A percentile compares a stretch with the other conserved stretches of the same genome.
Evolutionary conservation across 805 yeast species (phyloP).

Genomic region (Metschnikowia colocasiae): DNA sequence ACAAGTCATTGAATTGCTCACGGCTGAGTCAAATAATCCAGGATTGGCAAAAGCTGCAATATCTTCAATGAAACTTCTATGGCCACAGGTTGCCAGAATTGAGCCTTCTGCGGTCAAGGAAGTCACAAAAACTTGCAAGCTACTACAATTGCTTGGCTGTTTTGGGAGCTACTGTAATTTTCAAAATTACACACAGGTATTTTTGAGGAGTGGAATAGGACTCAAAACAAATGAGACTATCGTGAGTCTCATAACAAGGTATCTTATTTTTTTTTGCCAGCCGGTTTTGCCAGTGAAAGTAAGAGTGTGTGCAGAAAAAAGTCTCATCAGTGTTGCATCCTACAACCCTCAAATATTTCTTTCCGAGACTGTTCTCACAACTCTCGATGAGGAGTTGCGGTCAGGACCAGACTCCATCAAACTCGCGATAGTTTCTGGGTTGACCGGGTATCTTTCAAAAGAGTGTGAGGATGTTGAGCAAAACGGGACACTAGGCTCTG

Average conservation of each 20-base stretch:
- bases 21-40: conserved; percentile 41
- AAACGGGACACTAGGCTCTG: conserved; percentile 20
- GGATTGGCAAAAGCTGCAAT: conserved; percentile 61
- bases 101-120: conserved; percentile 14
- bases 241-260: conserved; percentile 54
- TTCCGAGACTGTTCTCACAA: conserved; percentile 47
- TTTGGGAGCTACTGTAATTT: conserved; percentile 71
- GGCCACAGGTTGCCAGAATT: conserved; percentile 19
- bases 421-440: conserved; percentile 51
- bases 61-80: conserved; percentile 52
- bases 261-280: conserved; percentile 53
- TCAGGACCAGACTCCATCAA: conserved; percentile 37
- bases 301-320: conserved; percentile 52
- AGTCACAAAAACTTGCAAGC: conserved; percentile 40
- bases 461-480: conserved; percentile 54
- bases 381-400: conserved; percentile 50
- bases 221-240: conserved; percentile 52
- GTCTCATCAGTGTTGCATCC: conserved; percentile 56
- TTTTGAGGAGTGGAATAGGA: conserved; percentile 38
- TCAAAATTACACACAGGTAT: conserved; percentile 40
- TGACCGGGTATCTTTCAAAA: conserved; percentile 52
- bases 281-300: conserved; percentile 28
- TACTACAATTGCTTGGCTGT: conserved; percentile 62
- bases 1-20: conserved; percentile 61
- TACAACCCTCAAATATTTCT: conserved; percentile 65